phyloP scores from a whole-genome alignment of 2,329 filamentous ascomycete genomes.

The Aspergillus tamarii region DNA sequence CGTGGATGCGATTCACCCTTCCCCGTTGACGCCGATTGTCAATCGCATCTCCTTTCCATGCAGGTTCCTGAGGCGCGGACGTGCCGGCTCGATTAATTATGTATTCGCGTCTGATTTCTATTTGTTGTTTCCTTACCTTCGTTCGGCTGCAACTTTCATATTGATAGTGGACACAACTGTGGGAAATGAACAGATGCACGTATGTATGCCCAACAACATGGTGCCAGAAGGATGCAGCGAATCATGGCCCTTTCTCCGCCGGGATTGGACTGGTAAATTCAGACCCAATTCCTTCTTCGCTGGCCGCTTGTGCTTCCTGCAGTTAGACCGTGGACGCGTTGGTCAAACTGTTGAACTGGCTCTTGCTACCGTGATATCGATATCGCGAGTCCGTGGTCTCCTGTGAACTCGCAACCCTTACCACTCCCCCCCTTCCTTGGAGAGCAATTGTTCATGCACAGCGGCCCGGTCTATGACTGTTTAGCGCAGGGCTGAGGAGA shows the following conservation, averaged over 20 bases:
- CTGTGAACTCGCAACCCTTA: slow-evolving; percentile 16
- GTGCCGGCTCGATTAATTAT: background rate
- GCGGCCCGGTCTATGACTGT: slow-evolving; percentile 30
- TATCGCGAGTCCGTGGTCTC: slow-evolving; percentile 15
- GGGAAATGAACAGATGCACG: slow-evolving; percentile 34
- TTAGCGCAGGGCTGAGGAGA: slow-evolving; percentile 21
- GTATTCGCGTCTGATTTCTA: background rate
- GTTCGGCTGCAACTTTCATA: background rate
- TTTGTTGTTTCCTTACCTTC: background rate
- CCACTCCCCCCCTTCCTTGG: slow-evolving; percentile 2
- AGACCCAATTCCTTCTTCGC: slow-evolving; percentile 25
- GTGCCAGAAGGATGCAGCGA: slow-evolving; percentile 37
- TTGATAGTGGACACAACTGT: slow-evolving; percentile 7
- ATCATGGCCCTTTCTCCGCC: slow-evolving; percentile 26
- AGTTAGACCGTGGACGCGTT: slow-evolving; percentile 14
- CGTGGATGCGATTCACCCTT: slow-evolving; percentile 19
- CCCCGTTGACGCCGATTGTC: slow-evolving; percentile 19
- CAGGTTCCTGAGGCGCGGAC: slow-evolving; percentile 17
- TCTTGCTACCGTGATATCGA: slow-evolving; percentile 6
- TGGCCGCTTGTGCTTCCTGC: slow-evolving; percentile 30
- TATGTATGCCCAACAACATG: slow-evolving; percentile 49
- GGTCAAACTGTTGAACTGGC: slow-evolving; percentile 1
- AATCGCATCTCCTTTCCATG: slow-evolving; percentile 19
- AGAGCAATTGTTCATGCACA: slow-evolving; percentile 33
- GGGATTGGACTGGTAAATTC: slow-evolving; percentile 18